Evolutionary conservation across 140 eudicot species (phyloP).

Genomic region (Oenanthe javanica): DNA sequence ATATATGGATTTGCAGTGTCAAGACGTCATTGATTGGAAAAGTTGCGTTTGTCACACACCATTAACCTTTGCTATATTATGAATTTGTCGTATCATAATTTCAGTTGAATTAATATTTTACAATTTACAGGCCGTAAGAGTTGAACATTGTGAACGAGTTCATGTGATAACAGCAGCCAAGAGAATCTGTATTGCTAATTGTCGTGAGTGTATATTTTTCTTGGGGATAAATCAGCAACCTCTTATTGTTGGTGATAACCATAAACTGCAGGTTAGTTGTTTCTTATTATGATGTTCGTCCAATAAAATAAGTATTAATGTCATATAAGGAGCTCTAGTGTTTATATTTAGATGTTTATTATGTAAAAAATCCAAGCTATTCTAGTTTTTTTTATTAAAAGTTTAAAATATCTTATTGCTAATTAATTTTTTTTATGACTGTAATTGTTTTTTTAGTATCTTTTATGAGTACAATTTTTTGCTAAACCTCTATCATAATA

Average conservation of each 20-base stretch:
- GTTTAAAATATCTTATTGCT: neutral
- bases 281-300: neutral
- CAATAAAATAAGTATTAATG: neutral
- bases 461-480: neutral
- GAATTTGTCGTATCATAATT: neutral
- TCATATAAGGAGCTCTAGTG: neutral
- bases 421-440: too few species aligned
- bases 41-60: neutral
- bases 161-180: too few species aligned
- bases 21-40: neutral
- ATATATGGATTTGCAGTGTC: neutral
- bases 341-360: neutral
- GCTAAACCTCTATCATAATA: neutral
- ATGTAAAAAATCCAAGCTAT: too few species aligned
- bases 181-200: constrained; percentile 85
- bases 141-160: constrained; percentile 98
- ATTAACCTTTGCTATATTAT: neutral
- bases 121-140: constrained; percentile 72
- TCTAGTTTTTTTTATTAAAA: too few species aligned
- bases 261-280: constrained; percentile 66
- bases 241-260: constrained; percentile 95
- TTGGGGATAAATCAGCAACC: constrained; percentile 92
- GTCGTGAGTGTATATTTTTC: constrained; percentile 91
- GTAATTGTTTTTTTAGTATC: neutral
- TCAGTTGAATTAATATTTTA: neutral